Conservation (phyloP, 495 filamentous ascomycete species). For the Annulohypoxylon stygium region DNA sequence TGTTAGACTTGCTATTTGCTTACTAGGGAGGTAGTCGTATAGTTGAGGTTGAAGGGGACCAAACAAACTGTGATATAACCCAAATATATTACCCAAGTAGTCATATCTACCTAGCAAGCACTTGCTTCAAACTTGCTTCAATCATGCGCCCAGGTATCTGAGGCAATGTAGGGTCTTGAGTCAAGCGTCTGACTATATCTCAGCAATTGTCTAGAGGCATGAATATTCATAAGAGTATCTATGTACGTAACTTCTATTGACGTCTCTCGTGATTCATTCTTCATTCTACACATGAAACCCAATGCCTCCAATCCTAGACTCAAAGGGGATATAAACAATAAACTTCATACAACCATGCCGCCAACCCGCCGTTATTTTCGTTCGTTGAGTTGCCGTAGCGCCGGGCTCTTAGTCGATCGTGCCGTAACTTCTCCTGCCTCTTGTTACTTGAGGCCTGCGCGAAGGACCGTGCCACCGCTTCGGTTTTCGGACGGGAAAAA, state of each 20-base stretch:
- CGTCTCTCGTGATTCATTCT: conserved; percentile 44
- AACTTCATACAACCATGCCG: conserved; percentile 13
- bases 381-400: background rate
- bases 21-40: too few relatives aligned
- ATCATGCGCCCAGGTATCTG: background rate
- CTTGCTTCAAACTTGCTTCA: background rate
- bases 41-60: too few relatives aligned
- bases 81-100: too few relatives aligned
- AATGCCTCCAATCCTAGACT: conserved; percentile 22
- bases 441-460: conserved; percentile 32
- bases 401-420: conserved; percentile 34
- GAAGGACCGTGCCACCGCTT: conserved; percentile 46
- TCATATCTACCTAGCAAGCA: too few relatives aligned
- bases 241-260: conserved; percentile 17
- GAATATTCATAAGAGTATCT: conserved; percentile 3
- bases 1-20: too few relatives aligned
- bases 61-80: too few relatives aligned
- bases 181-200: background rate
- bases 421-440: conserved; percentile 39
- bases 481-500: conserved; percentile 40
- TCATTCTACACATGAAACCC: conserved; percentile 46
- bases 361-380: conserved; percentile 7
- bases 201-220: background rate
- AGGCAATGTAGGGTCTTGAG: background rate
- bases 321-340: conserved; percentile 15